Percentiles rank a stretch among this genome's conserved stretches.
These are phyloP conservation scores for Salix dunnii DNA, from an alignment of 345 rosid genomes.

Conservation along the genomic window DNA sequence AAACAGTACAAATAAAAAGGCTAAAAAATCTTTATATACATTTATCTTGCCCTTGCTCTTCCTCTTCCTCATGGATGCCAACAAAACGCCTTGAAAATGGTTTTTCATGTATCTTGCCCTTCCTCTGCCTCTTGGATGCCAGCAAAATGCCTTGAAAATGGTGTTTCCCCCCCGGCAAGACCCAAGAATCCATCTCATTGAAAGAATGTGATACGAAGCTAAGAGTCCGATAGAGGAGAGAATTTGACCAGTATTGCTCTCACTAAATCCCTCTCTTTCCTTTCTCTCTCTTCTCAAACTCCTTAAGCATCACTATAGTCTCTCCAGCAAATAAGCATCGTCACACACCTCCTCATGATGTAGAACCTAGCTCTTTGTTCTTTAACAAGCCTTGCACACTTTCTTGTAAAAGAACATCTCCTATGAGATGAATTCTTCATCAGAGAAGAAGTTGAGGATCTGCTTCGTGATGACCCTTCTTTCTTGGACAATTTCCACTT, in stretches of 20 bases:
- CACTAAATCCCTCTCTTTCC: background rate
- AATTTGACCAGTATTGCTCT: background rate
- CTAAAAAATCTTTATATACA: constrained; percentile 45
- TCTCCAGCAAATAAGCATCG: constrained; percentile 94
- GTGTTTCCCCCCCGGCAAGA: background rate
- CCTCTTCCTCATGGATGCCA: constrained; percentile 31
- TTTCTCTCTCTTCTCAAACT: background rate
- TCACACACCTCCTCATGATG: constrained; percentile 83
- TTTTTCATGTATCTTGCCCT: constrained; percentile 4
- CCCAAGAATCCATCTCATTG: constrained; percentile 21
- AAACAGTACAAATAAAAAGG: background rate
- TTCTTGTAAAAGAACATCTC: constrained; percentile 66
- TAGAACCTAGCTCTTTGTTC: constrained; percentile 95
- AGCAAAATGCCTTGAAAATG: constrained; percentile 9
- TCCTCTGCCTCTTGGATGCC: constrained; percentile 32
- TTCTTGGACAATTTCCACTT: constrained; percentile 34
- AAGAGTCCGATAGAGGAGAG: background rate
- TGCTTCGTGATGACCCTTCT: constrained; percentile 49
- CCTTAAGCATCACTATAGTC: constrained; percentile 69
- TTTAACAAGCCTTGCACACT: constrained; percentile 73
- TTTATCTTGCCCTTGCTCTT: constrained; percentile 24
- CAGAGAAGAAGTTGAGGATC: constrained; percentile 37
- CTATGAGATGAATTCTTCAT: constrained; percentile 38
- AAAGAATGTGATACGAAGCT: constrained; percentile 12
- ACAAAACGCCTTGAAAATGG: constrained; percentile 8